phyloP scores from a whole-genome alignment of 1,284 basidiomycete species.

The Inonotus hispidus region DNA sequence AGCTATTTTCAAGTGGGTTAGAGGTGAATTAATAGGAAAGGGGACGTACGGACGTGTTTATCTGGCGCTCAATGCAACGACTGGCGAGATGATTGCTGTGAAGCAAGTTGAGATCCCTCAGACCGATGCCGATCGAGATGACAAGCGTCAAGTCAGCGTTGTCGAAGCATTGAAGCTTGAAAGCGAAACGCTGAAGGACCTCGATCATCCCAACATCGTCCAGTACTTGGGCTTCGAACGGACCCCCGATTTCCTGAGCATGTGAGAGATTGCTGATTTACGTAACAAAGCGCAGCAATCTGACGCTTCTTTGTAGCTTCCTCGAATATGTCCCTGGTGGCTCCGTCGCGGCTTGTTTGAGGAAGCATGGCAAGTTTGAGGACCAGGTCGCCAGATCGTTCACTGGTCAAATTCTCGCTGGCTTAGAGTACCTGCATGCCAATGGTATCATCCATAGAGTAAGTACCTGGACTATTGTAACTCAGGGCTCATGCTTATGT shows the following conservation, averaged over 20 bases:
- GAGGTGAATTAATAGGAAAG: conserved; percentile 94
- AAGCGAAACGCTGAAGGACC: conserved; percentile 91
- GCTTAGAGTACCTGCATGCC: conserved; percentile 90
- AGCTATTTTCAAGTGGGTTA: conserved; percentile 98
- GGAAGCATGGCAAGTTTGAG: conserved; percentile 90
- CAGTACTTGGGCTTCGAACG: conserved; percentile 98
- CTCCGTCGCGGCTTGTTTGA: conserved; percentile 88
- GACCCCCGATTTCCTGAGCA: conserved; percentile 85
- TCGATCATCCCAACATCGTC: conserved; percentile 97
- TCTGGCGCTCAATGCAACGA: conserved; percentile 94
- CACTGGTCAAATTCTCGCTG: conserved; percentile 86
- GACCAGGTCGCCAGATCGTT: conserved; percentile 93
- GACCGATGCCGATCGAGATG: conserved; percentile 85
- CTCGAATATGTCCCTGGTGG: conserved; percentile 98
- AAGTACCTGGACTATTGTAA: conserved; percentile 24
- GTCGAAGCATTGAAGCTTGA: conserved; percentile 92
- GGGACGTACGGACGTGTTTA: conserved; percentile 97
- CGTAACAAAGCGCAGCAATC: background rate
- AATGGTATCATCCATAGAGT: conserved; percentile 91
- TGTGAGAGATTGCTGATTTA: conserved; percentile 49
- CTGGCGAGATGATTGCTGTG: conserved; percentile 98
- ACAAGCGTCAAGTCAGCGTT: conserved; percentile 78
- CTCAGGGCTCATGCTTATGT: conserved; percentile 5
- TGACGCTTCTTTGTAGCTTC: conserved; percentile 52
- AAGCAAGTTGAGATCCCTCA: conserved; percentile 97